These are phyloP conservation scores for Tylopilus sp. DNA, from an alignment of 768 basidiomycete species.

Conservation along the genomic window DNA sequence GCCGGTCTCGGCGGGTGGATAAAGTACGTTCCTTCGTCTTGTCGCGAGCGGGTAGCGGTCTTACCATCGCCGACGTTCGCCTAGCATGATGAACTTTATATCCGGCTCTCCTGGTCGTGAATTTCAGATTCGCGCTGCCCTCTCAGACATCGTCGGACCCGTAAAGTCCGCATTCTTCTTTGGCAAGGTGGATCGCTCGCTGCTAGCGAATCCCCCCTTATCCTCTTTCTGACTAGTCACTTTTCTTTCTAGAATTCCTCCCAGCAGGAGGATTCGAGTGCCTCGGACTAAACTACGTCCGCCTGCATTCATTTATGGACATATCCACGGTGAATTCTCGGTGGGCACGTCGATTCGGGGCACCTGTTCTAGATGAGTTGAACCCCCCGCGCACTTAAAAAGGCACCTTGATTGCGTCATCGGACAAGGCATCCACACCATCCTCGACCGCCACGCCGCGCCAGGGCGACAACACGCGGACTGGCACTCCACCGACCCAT, in stretches of 20 bases:
- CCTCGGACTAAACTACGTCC: constrained; percentile 77
- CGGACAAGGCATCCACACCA: constrained; percentile 70
- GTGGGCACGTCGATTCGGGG: neutral
- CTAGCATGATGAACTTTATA: constrained; percentile 77
- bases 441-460: constrained; percentile 77
- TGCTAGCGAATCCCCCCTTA: neutral
- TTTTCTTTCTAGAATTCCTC: constrained; percentile 80
- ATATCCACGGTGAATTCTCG: constrained; percentile 48
- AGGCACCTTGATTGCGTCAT: constrained; percentile 80
- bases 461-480: constrained; percentile 74
- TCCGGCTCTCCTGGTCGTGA: constrained; percentile 81
- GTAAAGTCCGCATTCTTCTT: constrained; percentile 78
- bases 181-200: constrained; percentile 58
- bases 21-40: constrained; percentile 53
- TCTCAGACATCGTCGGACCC: constrained; percentile 62
- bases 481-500: too few species aligned
- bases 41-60: neutral
- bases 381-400: constrained; percentile 75
- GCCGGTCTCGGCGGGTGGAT: constrained; percentile 86
- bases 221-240: neutral
- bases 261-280: constrained; percentile 73
- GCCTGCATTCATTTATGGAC: constrained; percentile 69
- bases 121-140: constrained; percentile 67
- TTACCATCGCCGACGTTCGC: constrained; percentile 3
- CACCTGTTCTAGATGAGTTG: constrained; percentile 51